A percentile compares a stretch with the other conserved stretches of the same genome.
Conservation (phyloP, 352 stramenopile species). For the Phytophthora pseudosyringae region DNA sequence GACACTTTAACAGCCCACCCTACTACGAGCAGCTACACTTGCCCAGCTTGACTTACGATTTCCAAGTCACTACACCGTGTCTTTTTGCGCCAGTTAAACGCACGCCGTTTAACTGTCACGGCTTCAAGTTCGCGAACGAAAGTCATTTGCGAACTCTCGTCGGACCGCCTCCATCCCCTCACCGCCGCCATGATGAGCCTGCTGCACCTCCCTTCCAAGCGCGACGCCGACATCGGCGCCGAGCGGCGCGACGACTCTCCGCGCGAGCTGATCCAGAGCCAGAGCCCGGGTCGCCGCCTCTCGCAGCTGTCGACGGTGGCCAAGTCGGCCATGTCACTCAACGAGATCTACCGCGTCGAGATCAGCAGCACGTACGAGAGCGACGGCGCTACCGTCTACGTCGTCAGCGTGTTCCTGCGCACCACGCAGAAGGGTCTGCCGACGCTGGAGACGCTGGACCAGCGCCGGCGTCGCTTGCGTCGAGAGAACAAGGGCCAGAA, state of each 20-base stretch:
- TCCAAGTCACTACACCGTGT: not conserved
- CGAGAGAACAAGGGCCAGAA: slow-evolving; percentile 21
- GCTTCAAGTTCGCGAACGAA: slow-evolving; percentile 20
- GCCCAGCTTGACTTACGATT: not conserved
- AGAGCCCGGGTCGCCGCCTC: slow-evolving; percentile 26
- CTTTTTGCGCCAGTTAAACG: slow-evolving; percentile 1
- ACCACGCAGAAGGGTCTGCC: slow-evolving; percentile 61
- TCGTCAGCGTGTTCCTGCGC: slow-evolving; percentile 55
- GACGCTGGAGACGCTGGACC: slow-evolving; percentile 28
- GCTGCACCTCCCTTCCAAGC: slow-evolving; percentile 17
- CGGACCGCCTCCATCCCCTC: slow-evolving; percentile 5
- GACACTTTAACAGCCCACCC: not conserved
- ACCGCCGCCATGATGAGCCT: not conserved
- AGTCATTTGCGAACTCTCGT: slow-evolving; percentile 19
- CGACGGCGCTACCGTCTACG: slow-evolving; percentile 57
- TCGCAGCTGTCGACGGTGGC: slow-evolving; percentile 55
- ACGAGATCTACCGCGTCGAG: slow-evolving; percentile 64
- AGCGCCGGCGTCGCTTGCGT: slow-evolving; percentile 28
- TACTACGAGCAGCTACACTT: slow-evolving; percentile 10
- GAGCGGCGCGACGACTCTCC: not conserved
- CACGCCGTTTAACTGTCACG: not conserved
- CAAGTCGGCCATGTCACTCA: slow-evolving; percentile 58
- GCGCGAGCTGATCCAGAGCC: slow-evolving; percentile 7
- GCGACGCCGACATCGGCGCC: slow-evolving; percentile 7
- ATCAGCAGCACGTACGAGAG: slow-evolving; percentile 42